Conservation (phyloP, 2,329 filamentous ascomycete species). For the Neodidymelliopsis sp. region DNA sequence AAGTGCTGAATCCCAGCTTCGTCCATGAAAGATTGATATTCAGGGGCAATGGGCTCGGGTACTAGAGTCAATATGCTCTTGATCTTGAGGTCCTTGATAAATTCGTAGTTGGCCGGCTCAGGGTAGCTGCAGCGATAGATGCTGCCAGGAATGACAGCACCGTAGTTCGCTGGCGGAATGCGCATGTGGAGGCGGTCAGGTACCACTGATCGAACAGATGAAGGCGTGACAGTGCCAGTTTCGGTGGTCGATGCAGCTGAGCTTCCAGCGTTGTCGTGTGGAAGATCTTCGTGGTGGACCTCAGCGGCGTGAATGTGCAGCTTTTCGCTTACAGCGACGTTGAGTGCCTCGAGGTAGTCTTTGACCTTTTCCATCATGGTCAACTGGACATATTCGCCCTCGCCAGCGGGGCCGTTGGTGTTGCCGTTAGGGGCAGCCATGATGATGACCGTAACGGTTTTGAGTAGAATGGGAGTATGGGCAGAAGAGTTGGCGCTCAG, state of each 20-base stretch:
- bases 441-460: slow-evolving; percentile 1
- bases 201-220: slow-evolving; percentile 29
- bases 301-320: slow-evolving; percentile 40
- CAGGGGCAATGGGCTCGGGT: slow-evolving; percentile 55
- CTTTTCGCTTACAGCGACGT: slow-evolving; percentile 29
- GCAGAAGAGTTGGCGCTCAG: neutral
- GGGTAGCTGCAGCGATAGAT: slow-evolving; percentile 88
- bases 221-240: slow-evolving; percentile 30
- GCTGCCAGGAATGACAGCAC: slow-evolving; percentile 71
- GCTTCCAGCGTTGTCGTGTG: slow-evolving; percentile 21
- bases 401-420: slow-evolving; percentile 6
- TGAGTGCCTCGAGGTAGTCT: slow-evolving; percentile 31
- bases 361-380: slow-evolving; percentile 30
- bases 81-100: slow-evolving; percentile 71
- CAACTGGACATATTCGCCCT: slow-evolving; percentile 17
- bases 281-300: slow-evolving; percentile 44
- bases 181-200: slow-evolving; percentile 48
- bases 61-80: slow-evolving; percentile 78
- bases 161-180: slow-evolving; percentile 75
- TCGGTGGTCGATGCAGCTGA: slow-evolving; percentile 15
- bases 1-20: slow-evolving; percentile 74
- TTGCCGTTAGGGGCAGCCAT: slow-evolving; percentile 23
- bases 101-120: slow-evolving; percentile 71
- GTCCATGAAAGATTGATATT: slow-evolving; percentile 67
- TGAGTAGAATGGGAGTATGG: neutral